These are phyloP conservation scores for Penicillium sp. DNA, from an alignment of 2,329 filamentous ascomycete genomes.

Conservation along the genomic window DNA sequence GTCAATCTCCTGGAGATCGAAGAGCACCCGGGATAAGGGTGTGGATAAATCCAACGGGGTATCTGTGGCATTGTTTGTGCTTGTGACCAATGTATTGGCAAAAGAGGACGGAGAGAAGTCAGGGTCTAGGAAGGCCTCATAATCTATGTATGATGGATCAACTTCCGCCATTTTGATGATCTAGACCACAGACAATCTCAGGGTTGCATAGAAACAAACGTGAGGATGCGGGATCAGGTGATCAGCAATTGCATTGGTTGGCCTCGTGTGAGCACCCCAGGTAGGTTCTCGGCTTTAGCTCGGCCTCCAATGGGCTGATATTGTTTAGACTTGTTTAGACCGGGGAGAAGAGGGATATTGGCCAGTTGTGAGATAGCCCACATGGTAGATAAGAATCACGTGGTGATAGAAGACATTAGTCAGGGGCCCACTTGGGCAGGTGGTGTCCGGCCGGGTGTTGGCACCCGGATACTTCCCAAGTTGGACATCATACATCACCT, in stretches of 20 bases:
- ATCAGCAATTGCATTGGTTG: neutral
- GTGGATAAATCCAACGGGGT: conserved; percentile 90
- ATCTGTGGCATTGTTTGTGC: conserved; percentile 90
- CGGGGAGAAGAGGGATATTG: conserved; percentile 7
- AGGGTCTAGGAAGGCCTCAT: conserved; percentile 84
- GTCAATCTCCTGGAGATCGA: conserved; percentile 96
- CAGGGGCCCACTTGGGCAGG: neutral
- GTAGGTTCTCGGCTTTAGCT: neutral
- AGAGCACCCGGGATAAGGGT: conserved; percentile 87
- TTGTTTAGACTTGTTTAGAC: conserved; percentile 2
- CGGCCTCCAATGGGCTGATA: conserved; percentile 4
- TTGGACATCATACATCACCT: too few species aligned
- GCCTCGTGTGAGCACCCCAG: neutral
- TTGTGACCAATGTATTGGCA: conserved; percentile 83
- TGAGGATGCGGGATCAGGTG: neutral
- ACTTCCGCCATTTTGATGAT: conserved; percentile 34
- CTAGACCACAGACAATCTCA: conserved; percentile 5
- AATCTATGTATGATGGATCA: conserved; percentile 85
- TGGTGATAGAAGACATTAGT: conserved; percentile 1
- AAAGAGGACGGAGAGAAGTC: conserved; percentile 79
- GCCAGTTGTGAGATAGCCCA: conserved; percentile 6
- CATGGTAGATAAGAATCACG: conserved; percentile 10
- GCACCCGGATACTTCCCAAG: too few species aligned
- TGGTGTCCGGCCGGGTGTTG: too few species aligned
- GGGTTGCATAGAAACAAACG: conserved; percentile 2